Base-by-base conservation (phyloP, 495 filamentous ascomycete genomes). In the Aspergillus diversus region DNA sequence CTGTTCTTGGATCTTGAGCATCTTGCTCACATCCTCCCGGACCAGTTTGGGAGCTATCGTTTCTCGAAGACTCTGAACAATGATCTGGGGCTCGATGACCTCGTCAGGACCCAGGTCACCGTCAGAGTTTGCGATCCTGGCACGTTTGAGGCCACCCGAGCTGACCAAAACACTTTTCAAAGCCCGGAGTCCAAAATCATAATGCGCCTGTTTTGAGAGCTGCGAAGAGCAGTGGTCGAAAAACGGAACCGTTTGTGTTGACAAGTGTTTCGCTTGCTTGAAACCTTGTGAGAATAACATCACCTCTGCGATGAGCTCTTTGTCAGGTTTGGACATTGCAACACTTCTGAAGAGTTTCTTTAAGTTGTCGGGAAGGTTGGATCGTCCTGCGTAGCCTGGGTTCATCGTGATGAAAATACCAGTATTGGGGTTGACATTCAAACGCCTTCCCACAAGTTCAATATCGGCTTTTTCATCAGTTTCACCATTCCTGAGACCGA, bases 351-450 rank as follows among this genome's bases (percentile, higher is more conserved):
- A 99, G 21, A 99, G 81, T 77, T 99, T 99, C 84, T 99, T 99
- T 75, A 99, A 75, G 73, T 99, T 99, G 76, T 99, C 95, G 1
- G 95, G 95, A 68, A 99, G 78, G 75, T 98, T 99, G 35, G 95
- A 99, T 72, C 95, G 89, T 55, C 95, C 95, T 43, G 95, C 95
- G 82, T 99, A 99, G 21, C 95, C 95, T 67, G 95, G 95, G 78
- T 99, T 99, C 95, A 99, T 99, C 35, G 95, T 99, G 75, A 99
- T 98, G 81, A 99, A 99, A 72, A 99, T 96, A 68, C 94, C 94
- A 51, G 95, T 98, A 70, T 96, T 95, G 51, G 84, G 81, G 70
- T 97, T 93, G 64, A 99, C 93, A 39, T 80, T 82, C 33, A 99
- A 84, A 60, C 92, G 90, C 60, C 96, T 88, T 49, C 96, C 93